phyloP scores from a whole-genome alignment of 2,329 filamentous ascomycete species.

The Tolypocladium tropicale region DNA sequence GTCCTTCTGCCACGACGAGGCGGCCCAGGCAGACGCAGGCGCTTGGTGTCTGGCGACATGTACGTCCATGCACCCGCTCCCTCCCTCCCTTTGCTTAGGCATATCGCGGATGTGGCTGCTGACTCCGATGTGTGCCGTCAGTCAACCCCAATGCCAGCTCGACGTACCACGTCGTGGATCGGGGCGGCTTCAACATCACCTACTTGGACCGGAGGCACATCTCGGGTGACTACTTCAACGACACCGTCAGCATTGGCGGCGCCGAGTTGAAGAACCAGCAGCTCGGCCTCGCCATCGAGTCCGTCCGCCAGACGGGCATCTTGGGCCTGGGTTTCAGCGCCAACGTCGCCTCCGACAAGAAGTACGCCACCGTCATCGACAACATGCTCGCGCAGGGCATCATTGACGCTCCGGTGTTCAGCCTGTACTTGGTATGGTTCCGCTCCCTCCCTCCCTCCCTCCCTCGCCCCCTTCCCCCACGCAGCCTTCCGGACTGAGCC shows the following conservation, averaged over 20 bases:
- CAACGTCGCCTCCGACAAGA: conserved; percentile 31
- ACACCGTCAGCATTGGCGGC: conserved; percentile 42
- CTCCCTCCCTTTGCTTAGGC: neutral
- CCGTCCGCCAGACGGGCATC: conserved; percentile 42
- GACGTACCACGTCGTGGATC: conserved; percentile 33
- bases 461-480: neutral
- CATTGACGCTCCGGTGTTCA: conserved; percentile 57
- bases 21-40: conserved; percentile 12
- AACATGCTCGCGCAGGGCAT: conserved; percentile 50
- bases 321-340: conserved; percentile 48
- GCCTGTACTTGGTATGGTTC: conserved; percentile 45
- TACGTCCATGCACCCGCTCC: neutral
- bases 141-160: conserved; percentile 34
- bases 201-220: conserved; percentile 50
- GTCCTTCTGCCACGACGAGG: conserved; percentile 41
- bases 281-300: conserved; percentile 41
- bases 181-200: conserved; percentile 43
- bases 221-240: conserved; percentile 46
- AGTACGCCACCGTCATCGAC: conserved; percentile 52
- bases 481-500: neutral
- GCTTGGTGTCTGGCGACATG: neutral
- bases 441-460: neutral
- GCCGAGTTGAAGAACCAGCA: conserved; percentile 37
- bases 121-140: conserved; percentile 2
- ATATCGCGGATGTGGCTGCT: neutral